These are phyloP conservation scores for Phytophthora sp. DNA, from an alignment of 352 stramenopile genomes.

Conservation along the genomic window DNA sequence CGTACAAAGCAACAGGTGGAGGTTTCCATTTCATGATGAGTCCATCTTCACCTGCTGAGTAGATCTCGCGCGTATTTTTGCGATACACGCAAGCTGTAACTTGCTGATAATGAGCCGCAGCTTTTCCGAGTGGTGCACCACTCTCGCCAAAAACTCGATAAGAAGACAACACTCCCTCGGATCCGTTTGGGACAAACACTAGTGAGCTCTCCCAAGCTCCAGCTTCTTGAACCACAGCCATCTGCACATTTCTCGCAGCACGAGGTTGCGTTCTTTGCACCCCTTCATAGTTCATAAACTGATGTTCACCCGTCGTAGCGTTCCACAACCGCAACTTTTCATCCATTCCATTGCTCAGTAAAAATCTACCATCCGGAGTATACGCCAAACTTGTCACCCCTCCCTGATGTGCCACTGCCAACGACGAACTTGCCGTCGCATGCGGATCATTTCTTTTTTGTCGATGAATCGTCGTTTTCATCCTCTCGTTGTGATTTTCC, in stretches of 20 bases:
- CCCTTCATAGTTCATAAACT: conserved; percentile 76
- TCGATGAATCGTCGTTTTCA: conserved; percentile 3
- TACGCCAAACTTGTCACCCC: conserved; percentile 69
- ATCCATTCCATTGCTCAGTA: conserved; percentile 69
- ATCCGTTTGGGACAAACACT: conserved; percentile 70
- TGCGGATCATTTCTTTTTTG: conserved; percentile 61
- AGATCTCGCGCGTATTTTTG: conserved; percentile 54
- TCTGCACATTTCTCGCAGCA: conserved; percentile 50
- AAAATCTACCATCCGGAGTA: conserved; percentile 66
- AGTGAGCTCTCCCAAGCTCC: conserved; percentile 52
- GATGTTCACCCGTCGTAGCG: conserved; percentile 54
- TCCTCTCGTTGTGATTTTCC: conserved; percentile 14
- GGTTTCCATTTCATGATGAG: conserved; percentile 80
- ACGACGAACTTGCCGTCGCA: conserved; percentile 50
- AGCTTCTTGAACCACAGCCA: conserved; percentile 67
- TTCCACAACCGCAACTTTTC: conserved; percentile 74
- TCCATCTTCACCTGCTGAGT: conserved; percentile 64
- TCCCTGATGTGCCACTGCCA: conserved; percentile 51
- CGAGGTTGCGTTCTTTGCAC: conserved; percentile 35
- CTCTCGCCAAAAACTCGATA: conserved; percentile 60
- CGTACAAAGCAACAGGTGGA: conserved; percentile 33
- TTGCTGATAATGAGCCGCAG: conserved; percentile 68
- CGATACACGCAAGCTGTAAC: conserved; percentile 70
- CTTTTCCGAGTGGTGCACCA: conserved; percentile 34
- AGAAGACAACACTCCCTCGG: conserved; percentile 47